A percentile compares a stretch with the other conserved stretches of the same genome.
phyloP scores from a whole-genome alignment of 2,329 filamentous ascomycete species.

The Colletotrichum caudatum region DNA sequence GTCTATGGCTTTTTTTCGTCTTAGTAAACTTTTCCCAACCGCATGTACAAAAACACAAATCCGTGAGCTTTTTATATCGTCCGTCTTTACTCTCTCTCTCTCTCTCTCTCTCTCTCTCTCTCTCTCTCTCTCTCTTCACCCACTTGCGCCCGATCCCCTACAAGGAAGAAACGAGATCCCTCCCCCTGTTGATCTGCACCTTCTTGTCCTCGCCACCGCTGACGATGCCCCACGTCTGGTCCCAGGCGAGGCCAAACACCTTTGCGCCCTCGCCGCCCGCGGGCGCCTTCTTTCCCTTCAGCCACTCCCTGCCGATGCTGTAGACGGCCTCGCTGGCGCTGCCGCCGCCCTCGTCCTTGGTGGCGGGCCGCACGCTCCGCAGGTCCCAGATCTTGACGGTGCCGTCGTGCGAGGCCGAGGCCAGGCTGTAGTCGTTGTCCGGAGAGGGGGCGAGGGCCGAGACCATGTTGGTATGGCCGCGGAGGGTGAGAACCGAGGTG shows the following conservation, averaged over 20 bases:
- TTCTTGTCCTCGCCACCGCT: slow-evolving; percentile 93
- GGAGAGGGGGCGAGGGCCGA: slow-evolving; percentile 57
- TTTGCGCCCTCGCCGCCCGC: slow-evolving; percentile 86
- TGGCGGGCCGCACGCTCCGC: slow-evolving; percentile 72
- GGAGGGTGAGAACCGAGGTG: slow-evolving; percentile 88
- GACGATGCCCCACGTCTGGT: slow-evolving; percentile 86
- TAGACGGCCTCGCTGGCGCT: slow-evolving; percentile 80
- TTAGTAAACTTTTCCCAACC: slow-evolving; percentile 39
- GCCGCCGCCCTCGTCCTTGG: slow-evolving; percentile 70
- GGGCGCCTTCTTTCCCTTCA: slow-evolving; percentile 71
- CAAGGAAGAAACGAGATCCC: slow-evolving; percentile 59
- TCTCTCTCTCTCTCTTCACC: not conserved
- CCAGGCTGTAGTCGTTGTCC: slow-evolving; percentile 82
- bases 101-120: not conserved
- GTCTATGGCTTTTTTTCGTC: slow-evolving; percentile 33
- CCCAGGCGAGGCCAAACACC: slow-evolving; percentile 91
- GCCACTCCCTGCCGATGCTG: slow-evolving; percentile 80
- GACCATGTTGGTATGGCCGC: slow-evolving; percentile 85
- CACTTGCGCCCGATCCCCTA: slow-evolving; percentile 42
- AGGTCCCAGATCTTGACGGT: slow-evolving; percentile 96
- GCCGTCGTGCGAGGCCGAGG: slow-evolving; percentile 91
- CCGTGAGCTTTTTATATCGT: slow-evolving; percentile 1
- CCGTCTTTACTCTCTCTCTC: not conserved
- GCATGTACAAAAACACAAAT: slow-evolving; percentile 21
- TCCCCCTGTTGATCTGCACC: slow-evolving; percentile 88